Evolutionary conservation across 2,329 filamentous ascomycete genomes (phyloP).

Genomic region (Pyricularia sp.): DNA sequence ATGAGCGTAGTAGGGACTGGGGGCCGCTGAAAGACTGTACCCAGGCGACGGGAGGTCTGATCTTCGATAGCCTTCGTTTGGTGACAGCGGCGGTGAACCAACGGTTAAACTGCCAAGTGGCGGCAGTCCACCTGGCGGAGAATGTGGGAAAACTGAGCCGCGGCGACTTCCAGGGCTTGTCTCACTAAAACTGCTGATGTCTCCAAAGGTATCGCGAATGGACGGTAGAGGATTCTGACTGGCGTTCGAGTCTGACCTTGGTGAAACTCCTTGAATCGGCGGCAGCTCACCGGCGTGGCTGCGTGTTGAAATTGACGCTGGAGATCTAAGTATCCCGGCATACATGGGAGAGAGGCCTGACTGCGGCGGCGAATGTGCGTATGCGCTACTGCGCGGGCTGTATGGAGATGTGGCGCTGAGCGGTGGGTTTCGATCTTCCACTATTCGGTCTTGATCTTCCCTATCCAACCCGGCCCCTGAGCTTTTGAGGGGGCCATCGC

Average conservation of each 20-base stretch:
- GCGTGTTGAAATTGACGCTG: slow-evolving; percentile 7
- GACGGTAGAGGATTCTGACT: slow-evolving; percentile 26
- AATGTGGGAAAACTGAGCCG: slow-evolving; percentile 18
- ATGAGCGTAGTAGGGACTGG: slow-evolving; percentile 26
- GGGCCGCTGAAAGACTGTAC: slow-evolving; percentile 25
- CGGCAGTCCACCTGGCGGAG: slow-evolving; percentile 24
- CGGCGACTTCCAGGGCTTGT: slow-evolving; percentile 14
- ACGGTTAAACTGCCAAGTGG: slow-evolving; percentile 13
- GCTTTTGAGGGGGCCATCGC: background rate
- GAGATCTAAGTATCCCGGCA: slow-evolving; percentile 12
- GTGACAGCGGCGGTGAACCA: slow-evolving; percentile 39
- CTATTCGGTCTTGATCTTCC: slow-evolving; percentile 6
- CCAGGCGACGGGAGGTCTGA: slow-evolving; percentile 36
- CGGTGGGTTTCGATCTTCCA: slow-evolving; percentile 2
- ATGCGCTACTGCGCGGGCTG: slow-evolving; percentile 6
- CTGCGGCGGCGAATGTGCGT: slow-evolving; percentile 8
- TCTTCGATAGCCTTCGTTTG: slow-evolving; percentile 32
- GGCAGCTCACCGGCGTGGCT: slow-evolving; percentile 16
- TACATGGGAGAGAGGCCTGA: slow-evolving; percentile 10
- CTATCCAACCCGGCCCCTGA: slow-evolving; percentile 4
- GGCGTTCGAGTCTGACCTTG: slow-evolving; percentile 25
- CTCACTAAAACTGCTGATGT: slow-evolving; percentile 15
- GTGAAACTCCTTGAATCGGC: slow-evolving; percentile 26
- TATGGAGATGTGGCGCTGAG: slow-evolving; percentile 5
- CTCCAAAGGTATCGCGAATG: slow-evolving; percentile 25